Base-by-base conservation (phyloP, 768 basidiomycete species). In the Hygrocybe punicea region DNA sequence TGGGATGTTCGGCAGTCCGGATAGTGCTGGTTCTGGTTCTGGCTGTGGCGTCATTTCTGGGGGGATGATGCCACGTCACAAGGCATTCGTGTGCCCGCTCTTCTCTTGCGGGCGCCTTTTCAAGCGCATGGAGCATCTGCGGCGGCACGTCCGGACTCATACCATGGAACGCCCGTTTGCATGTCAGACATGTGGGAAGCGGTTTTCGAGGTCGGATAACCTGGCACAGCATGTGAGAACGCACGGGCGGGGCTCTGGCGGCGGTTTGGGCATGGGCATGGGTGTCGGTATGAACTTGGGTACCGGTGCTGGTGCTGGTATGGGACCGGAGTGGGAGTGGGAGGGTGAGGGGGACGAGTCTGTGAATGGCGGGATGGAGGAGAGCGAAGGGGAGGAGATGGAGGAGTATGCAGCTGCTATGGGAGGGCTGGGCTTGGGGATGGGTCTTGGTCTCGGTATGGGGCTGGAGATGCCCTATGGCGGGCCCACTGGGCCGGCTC, bases 111-210 rank as follows among this genome's bases (percentile, higher is more conserved):
- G 89, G 3, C 78, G 89, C 60, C 74, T 88, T 62, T 96, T 95
- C 83, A 94, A 93, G 78, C 84, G 93, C 10, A 86, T 89, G 82
- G 93, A 96, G 67, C 93, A 96, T 67, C 80, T 95, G 62, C 90
- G 91, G 72, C 75, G 93, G 44, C 93, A 96, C 69, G 72, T 93
- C 29, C 81, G 91, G 57, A 93, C 92, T 8, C 93, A 96, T 67
- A 94, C 92, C 24, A 82, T 91, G 82, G 93, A 95, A 70, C 77
- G 87, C 37, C 93, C 93, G 1, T 95, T 84, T 71, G 77, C 78
- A 53, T 94, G 93, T 67, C 74, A 79, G 44, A 73, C 77, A 23
- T 96, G 93, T 69, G 76, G 78, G 65, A 92, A 91, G 78, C 80
- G 82, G 58, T 97, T 97, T 71, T 91, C 89, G 62, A 78, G 93